Percentiles rank a stretch among this genome's conserved stretches.
These are phyloP conservation scores for Chrysoporthe deuterocubensis DNA, from an alignment of 2,329 filamentous ascomycete genomes.

Conservation along the genomic window DNA sequence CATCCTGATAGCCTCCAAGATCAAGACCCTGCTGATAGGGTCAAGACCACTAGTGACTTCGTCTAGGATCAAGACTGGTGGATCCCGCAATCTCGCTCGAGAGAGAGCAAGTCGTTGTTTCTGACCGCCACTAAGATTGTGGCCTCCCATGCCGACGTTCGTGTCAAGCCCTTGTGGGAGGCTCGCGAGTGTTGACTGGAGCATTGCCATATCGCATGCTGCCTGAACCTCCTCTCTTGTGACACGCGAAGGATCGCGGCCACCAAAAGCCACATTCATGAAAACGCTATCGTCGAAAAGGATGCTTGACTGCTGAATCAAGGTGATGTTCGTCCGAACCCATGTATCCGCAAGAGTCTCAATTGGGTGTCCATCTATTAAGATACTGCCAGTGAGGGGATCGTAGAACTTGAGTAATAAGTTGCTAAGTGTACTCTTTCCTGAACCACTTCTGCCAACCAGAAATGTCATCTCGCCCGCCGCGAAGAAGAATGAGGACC, in stretches of 20 bases:
- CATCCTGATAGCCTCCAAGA: conserved; percentile 74
- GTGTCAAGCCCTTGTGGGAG: conserved; percentile 77
- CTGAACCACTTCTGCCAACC: conserved; percentile 85
- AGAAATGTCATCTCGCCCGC: conserved; percentile 77
- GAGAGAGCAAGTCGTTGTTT: conserved; percentile 81
- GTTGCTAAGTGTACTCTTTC: conserved; percentile 87
- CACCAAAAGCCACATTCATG: conserved; percentile 78
- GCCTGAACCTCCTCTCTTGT: conserved; percentile 59
- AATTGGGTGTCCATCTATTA: conserved; percentile 68
- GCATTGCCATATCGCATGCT: conserved; percentile 69
- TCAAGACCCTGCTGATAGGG: conserved; percentile 64
- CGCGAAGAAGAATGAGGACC: conserved; percentile 70
- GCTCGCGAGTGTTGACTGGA: conserved; percentile 68
- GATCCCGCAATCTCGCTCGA: conserved; percentile 74
- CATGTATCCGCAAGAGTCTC: conserved; percentile 67
- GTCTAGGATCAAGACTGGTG: conserved; percentile 82
- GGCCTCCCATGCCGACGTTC: conserved; percentile 69
- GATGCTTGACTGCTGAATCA: conserved; percentile 81
- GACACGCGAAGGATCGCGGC: conserved; percentile 51
- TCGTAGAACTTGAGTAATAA: conserved; percentile 80
- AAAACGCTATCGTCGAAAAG: conserved; percentile 82
- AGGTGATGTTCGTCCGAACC: conserved; percentile 76
- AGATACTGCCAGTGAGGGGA: conserved; percentile 64
- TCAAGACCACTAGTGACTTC: conserved; percentile 89
- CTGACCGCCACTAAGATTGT: conserved; percentile 81